Base-by-base conservation (phyloP, 495 filamentous ascomycete species). In the Penicillium ochrochloron region DNA sequence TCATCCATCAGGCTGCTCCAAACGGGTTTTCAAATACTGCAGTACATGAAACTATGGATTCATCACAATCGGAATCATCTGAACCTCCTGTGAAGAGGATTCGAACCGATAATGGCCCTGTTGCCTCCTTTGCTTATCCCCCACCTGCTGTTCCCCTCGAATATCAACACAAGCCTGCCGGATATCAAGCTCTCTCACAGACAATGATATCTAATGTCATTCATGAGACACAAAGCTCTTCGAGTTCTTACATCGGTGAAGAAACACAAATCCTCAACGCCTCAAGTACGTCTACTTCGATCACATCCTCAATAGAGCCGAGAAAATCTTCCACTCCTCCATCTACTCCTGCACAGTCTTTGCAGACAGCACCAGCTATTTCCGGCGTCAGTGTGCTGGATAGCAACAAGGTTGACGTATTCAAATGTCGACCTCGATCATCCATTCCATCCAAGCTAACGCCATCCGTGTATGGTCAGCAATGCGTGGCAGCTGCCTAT, bases 401-500 rank as follows among this genome's bases (percentile, higher is more conserved):
- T 0, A 70, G 73, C 31, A 64, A 57, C 25, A 71, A 66, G 29
- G 62, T 72, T 17, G 67, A 75, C 50, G 60, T 66, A 29, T 59
- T 70, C 12, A 78, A 75, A 59, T 82, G 73, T 55, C 79, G 79
- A 17, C 91, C 92, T 2, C 90, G 89, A 66, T 88, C 89, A 35
- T 95, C 94, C 9, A 93, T 97, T 66, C 93, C 94, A 23, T 81
- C 88, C 59, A 86, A 89, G 64, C 66, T 97, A 34, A 78, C 89
- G 17, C 82, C 88, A 39, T 78, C 83, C 31, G 89, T 94, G 48
- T 95, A 96, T 75, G 93, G 92, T 21, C 87, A 89, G 66, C 93
- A 98, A 77, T 94, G 92, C 68, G 89, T 95, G 59, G 82, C 87
- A 55, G 94, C 94, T 8, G 94, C 95, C 44, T 90, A 96, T 74